Evolutionary conservation across 371 early-diverging fungal genomes (phyloP).

Genomic region (Conidiobolus incongruus): DNA sequence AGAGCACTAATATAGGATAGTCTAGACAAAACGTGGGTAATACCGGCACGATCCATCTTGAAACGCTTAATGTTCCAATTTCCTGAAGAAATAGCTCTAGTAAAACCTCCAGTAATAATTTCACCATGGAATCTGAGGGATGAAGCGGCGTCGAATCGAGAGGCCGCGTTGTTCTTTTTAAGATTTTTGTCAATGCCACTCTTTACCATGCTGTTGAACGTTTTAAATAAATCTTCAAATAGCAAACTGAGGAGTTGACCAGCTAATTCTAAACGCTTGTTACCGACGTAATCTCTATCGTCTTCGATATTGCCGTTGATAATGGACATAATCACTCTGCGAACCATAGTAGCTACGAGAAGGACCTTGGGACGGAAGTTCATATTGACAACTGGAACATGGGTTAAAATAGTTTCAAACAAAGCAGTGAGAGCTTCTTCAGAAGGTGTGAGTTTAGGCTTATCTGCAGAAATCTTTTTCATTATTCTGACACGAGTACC

Average conservation of each 20-base stretch:
- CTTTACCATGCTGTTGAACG: constrained; percentile 81
- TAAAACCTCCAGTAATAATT: constrained; percentile 87
- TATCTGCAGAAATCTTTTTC: constrained; percentile 24
- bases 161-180: constrained; percentile 80
- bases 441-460: constrained; percentile 11
- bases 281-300: constrained; percentile 99
- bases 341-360: constrained; percentile 94
- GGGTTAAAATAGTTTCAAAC: constrained; percentile 83
- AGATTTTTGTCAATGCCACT: constrained; percentile 80
- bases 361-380: constrained; percentile 89
- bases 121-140: constrained; percentile 68
- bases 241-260: constrained; percentile 94
- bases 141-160: constrained; percentile 86
- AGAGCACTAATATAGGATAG: constrained; percentile 93
- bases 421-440: constrained; percentile 90
- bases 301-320: constrained; percentile 66
- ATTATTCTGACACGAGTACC: constrained; percentile 56
- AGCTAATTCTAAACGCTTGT: constrained; percentile 98
- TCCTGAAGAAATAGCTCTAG: constrained; percentile 95
- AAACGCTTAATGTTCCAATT: constrained; percentile 99
- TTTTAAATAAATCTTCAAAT: constrained; percentile 99
- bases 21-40: constrained; percentile 95
- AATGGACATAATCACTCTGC: constrained; percentile 80
- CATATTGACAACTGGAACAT: constrained; percentile 77
- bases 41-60: constrained; percentile 99